A percentile compares a stretch with the other conserved stretches of the same genome.
These are phyloP conservation scores for Crithidia thermophila DNA, from an alignment of 208 protist species.

Conservation along the genomic window DNA sequence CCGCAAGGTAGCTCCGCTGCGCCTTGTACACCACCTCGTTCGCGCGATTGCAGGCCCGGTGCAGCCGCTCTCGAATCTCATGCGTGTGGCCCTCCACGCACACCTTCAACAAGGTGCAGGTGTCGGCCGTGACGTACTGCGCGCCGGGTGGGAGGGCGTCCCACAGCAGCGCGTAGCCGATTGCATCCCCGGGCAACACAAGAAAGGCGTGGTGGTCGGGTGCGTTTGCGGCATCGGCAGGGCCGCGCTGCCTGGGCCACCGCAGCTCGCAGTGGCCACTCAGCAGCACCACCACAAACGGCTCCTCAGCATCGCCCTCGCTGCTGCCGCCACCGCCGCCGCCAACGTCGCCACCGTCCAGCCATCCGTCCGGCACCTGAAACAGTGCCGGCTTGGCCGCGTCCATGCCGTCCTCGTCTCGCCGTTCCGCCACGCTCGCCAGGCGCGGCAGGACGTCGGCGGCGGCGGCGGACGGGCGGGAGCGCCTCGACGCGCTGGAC, in stretches of 20 bases:
- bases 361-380: slow-evolving; percentile 8
- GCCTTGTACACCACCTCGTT: slow-evolving; percentile 35
- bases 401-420: not conserved
- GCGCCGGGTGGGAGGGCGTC: slow-evolving; percentile 52
- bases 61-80: slow-evolving; percentile 30
- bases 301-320: not conserved
- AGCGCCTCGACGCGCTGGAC: not conserved
- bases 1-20: slow-evolving; percentile 41
- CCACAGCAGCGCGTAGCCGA: slow-evolving; percentile 54
- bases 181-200: slow-evolving; percentile 56
- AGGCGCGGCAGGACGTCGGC: not conserved
- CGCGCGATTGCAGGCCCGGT: slow-evolving; percentile 34
- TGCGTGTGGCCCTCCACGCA: slow-evolving; percentile 12
- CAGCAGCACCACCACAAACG: slow-evolving; percentile 43
- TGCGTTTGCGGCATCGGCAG: slow-evolving; percentile 32
- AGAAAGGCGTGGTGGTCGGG: slow-evolving; percentile 40
- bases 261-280: slow-evolving; percentile 34
- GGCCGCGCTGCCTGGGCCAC: slow-evolving; percentile 20
- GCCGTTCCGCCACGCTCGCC: not conserved
- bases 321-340: slow-evolving; percentile 8
- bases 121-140: slow-evolving; percentile 54
- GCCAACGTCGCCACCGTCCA: not conserved
- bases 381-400: slow-evolving; percentile 6
- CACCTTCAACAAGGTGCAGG: slow-evolving; percentile 45
- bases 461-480: not conserved